Evolutionary conservation across 352 stramenopile species (phyloP).

Genomic region (Aphanomyces astaci): DNA sequence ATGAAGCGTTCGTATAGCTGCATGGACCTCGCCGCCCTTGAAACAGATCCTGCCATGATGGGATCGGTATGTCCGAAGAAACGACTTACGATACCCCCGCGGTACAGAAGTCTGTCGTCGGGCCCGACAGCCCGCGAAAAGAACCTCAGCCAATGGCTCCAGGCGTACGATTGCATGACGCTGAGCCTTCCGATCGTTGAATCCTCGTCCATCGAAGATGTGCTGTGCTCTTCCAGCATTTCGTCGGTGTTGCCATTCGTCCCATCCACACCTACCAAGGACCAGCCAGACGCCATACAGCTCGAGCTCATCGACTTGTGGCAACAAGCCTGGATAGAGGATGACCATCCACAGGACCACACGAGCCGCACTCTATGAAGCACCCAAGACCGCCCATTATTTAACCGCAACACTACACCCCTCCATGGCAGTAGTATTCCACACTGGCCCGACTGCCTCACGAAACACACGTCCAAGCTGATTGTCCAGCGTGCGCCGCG

Average conservation of each 20-base stretch:
- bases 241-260: neutral
- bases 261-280: neutral
- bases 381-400: neutral
- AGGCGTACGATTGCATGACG: constrained; percentile 2
- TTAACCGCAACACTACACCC: neutral
- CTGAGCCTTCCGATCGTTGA: neutral
- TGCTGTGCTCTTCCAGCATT: neutral
- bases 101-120: constrained; percentile 10
- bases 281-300: constrained; percentile 5
- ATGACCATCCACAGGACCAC: neutral
- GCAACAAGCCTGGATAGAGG: neutral
- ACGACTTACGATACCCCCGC: neutral
- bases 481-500: no score
- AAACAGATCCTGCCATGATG: neutral
- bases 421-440: no score
- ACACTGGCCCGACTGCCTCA: no score
- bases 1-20: constrained; percentile 21
- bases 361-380: neutral
- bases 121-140: neutral
- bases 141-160: constrained; percentile 1
- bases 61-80: neutral
- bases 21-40: constrained; percentile 11
- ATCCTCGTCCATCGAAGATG: neutral
- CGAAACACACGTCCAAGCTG: no score
- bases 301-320: constrained; percentile 13